phyloP scores from a whole-genome alignment of 2,329 filamentous ascomycete species.

The Dactylellina haptotyla region DNA sequence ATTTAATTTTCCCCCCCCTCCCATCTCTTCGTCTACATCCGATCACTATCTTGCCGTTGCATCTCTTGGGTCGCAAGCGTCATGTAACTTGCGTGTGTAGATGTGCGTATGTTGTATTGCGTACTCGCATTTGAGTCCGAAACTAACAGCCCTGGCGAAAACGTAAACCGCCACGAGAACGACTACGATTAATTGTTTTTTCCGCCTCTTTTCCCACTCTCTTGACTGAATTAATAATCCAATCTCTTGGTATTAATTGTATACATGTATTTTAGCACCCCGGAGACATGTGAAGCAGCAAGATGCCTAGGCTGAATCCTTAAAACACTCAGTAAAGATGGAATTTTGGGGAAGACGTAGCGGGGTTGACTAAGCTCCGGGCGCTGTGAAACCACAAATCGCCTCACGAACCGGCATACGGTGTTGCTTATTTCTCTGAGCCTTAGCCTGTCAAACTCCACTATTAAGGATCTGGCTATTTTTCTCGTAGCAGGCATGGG shows the following conservation, averaged over 20 bases:
- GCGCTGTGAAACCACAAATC: conserved; percentile 28
- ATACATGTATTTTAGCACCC: background rate
- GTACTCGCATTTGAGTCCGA: conserved; percentile 41
- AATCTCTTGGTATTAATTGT: background rate
- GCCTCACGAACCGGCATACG: too few relatives aligned
- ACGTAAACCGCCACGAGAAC: conserved; percentile 38
- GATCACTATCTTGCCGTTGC: conserved; percentile 10
- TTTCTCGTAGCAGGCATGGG: conserved; percentile 29
- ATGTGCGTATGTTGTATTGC: conserved; percentile 48
- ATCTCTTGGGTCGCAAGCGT: conserved; percentile 26
- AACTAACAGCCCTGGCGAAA: conserved; percentile 17
- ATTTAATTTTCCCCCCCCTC: too few relatives aligned
- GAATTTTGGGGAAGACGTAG: conserved; percentile 3
- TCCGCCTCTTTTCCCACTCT: background rate
- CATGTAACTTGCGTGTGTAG: conserved; percentile 18
- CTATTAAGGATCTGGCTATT: conserved; percentile 39
- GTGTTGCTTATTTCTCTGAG: conserved; percentile 21
- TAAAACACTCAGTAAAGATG: conserved; percentile 1
- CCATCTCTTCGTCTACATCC: conserved; percentile 4
- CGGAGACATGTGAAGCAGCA: conserved; percentile 37
- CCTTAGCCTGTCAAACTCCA: conserved; percentile 3
- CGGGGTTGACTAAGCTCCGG: conserved; percentile 30
- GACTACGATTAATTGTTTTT: conserved; percentile 4
- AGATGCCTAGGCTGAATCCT: conserved; percentile 46
- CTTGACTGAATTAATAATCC: conserved; percentile 26